Evolutionary conservation across 2,329 filamentous ascomycete species (phyloP), one percentile per base, ranked within the genome.

Genomic region (Fusarium sp.): DNA sequence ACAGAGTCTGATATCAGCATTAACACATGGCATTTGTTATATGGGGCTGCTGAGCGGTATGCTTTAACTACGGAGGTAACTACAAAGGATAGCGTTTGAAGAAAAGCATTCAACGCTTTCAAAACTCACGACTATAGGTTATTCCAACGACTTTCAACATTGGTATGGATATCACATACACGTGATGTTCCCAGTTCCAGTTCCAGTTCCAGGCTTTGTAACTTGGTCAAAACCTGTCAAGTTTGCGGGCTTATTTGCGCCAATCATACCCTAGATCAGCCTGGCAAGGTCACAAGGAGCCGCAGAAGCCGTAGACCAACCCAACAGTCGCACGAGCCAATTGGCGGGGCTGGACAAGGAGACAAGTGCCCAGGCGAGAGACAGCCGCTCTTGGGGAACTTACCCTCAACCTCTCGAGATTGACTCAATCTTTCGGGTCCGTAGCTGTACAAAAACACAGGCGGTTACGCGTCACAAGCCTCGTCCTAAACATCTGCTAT

Each of bases 291-390:
- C 34, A n/a, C 34, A 36, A 36, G 59, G 54, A 61, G 54, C 58
- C 69, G 65, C 70, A 67, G 52, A 53, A 56, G 59, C 65, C 67
- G 63, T 51, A 60, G 55, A 36, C 39, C 23, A 46, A 40, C 45
- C 39, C 23, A 46, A 40, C 45, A 23, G 43, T 62, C 49, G 56
- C 65, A 66, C 65, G 61, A 69, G 56, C 61, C 56, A 57, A 57
- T 51, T 63, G 58, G 60, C 60, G 58, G 60, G 68, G 70, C 68
- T 65, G 61, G 54, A 61, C 60, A 67, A 56, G 62, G 68, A 61
- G 57, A 50, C 48, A 55, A 62, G 43, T 63, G 62, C 38, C 69
- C 62, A 49, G 52, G 34, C 56, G 66, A 59, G 66, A 50, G 60
- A 58, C 58, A 56, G 34, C 59, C 30, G 28, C 51, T 30, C 32